Evolutionary conservation across 768 basidiomycete species (phyloP).

Genomic region (Dentipellis fragilis): DNA sequence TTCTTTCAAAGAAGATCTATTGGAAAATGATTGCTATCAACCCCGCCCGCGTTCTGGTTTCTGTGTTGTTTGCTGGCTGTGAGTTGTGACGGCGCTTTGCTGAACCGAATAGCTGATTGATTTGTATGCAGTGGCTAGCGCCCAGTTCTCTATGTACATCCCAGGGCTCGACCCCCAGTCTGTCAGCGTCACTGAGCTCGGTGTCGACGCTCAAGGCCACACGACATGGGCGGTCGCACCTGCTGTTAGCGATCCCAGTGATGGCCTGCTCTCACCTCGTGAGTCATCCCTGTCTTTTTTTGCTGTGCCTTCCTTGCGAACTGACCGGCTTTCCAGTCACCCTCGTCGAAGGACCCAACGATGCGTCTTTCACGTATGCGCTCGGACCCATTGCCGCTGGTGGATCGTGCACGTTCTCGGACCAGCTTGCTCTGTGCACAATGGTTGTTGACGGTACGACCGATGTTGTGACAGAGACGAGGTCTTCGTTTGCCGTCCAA

Average conservation of each 20-base stretch:
- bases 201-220: constrained; percentile 29
- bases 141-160: constrained; percentile 32
- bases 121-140: constrained; percentile 15
- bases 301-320: not conserved
- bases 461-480: not conserved
- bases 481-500: not conserved
- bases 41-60: not conserved
- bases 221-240: constrained; percentile 33
- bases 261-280: constrained; percentile 31
- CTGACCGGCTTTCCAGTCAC: constrained; percentile 23
- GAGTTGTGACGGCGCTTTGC: not conserved
- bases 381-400: constrained; percentile 11
- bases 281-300: constrained; percentile 4
- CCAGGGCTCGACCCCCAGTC: constrained; percentile 37
- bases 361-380: constrained; percentile 29
- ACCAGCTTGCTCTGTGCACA: constrained; percentile 19
- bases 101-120: not conserved
- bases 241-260: constrained; percentile 23
- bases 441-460: not conserved
- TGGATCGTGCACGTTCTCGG: constrained; percentile 19
- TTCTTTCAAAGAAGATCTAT: not conserved
- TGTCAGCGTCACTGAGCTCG: constrained; percentile 30
- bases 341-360: constrained; percentile 32
- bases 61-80: not conserved
- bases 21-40: not conserved